Base-by-base conservation (phyloP, 2,329 filamentous ascomycete species). In the Diaporthe sp. region DNA sequence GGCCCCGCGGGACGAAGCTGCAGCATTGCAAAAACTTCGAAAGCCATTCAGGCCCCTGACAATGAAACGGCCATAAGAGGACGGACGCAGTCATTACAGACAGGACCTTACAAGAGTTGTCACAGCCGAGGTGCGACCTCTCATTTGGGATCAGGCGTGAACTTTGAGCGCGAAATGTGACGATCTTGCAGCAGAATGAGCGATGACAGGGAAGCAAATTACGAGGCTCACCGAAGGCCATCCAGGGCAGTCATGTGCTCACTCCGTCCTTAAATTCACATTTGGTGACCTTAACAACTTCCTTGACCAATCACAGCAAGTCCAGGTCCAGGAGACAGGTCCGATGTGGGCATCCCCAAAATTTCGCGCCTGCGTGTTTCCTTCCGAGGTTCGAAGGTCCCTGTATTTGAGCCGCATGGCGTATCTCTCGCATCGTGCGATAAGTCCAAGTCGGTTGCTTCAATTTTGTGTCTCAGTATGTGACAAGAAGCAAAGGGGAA, bases 1-100 rank as follows among this genome's bases (percentile, higher is more conserved):
- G 25, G 69, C 55, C 50, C 72, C 75, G 57, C 78, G 82, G 33
- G 86, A 84, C 4, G 83, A 85, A 0, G 84, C 88, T 42, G 83
- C 87, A 55, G 86, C 87, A 0, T 85, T 91, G 79, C 86, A 89
- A 67, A 85, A 84, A 77, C 79, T 90, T 66, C 84, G 85, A 72
- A 89, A 87, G 78, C 89, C 89, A 8, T 91, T 91, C 74, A 90
- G 89, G 81, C 88, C 87, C 57, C 82, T 90, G 77, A 90, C 88
- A 15, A 87, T 90, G 28, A 88, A 86, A 74, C 84, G 87, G 72
- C 74, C 80, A 33, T 80, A 72, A 79, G 40, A 38, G 47, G 33
- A 57, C 25, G 10, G 33, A 22, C 19, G 13, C 17, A n/a, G 33
- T 25, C 45, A 40, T 13, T 19, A 7, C 12, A 28, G 9, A 40